Percentiles rank a stretch among this genome's conserved stretches.
Evolutionary conservation across 345 rosid genomes (phyloP).

Genomic region (Erucastrum elatum): DNA sequence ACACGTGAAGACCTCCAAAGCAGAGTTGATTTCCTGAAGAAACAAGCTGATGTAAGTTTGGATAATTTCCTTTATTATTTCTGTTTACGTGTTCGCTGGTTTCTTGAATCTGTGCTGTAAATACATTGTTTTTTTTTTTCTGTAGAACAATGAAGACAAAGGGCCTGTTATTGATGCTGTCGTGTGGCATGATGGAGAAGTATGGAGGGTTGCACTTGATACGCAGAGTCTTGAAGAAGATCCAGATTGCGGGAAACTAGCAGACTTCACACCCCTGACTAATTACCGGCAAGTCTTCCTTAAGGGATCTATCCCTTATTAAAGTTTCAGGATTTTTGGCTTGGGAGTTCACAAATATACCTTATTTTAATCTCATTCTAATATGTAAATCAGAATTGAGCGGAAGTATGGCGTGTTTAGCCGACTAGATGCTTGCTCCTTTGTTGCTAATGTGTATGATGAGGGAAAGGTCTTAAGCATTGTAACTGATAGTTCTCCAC

Average conservation of each 20-base stretch:
- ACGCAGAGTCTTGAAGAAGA: constrained; percentile 86
- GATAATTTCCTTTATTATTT: constrained; percentile 21
- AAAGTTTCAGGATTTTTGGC: neutral
- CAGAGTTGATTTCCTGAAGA: constrained; percentile 70
- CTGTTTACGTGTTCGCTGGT: constrained; percentile 13
- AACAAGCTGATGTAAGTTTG: constrained; percentile 80
- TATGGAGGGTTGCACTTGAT: constrained; percentile 96
- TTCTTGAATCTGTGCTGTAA: constrained; percentile 24
- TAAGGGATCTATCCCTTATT: neutral
- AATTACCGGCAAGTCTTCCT: constrained; percentile 62
- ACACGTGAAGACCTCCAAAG: constrained; percentile 79
- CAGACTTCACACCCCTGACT: constrained; percentile 74
- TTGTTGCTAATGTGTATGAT: constrained; percentile 74
- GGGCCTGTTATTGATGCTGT: constrained; percentile 96
- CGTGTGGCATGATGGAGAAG: constrained; percentile 95
- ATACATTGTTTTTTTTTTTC: neutral
- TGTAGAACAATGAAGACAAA: constrained; percentile 82
- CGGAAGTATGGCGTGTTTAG: constrained; percentile 86
- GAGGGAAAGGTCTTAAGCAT: constrained; percentile 86
- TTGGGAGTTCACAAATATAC: neutral
- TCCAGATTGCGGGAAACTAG: constrained; percentile 76
- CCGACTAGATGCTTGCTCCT: constrained; percentile 93
- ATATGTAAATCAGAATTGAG: constrained; percentile 60
- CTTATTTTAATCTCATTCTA: constrained; percentile 6
- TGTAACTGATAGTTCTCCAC: constrained; percentile 94